These are phyloP conservation scores for Sporisorium iseilematis-ciliati DNA, from an alignment of 1,284 basidiomycete genomes.

Conservation along the genomic window DNA sequence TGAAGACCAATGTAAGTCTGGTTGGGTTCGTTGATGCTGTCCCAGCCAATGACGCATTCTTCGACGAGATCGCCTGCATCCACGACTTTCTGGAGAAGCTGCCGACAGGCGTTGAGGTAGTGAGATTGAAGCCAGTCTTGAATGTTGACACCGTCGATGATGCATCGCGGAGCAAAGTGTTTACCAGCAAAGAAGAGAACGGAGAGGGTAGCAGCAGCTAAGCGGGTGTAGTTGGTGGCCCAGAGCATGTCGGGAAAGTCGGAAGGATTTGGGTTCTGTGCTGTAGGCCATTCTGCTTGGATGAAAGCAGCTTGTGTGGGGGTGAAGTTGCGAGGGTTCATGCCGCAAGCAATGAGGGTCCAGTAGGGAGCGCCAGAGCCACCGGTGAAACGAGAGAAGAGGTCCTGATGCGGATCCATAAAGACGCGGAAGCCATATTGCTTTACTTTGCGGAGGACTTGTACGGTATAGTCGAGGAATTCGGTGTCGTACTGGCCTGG, in stretches of 20 bases:
- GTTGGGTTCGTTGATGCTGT: constrained; percentile 93
- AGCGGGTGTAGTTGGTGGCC: constrained; percentile 93
- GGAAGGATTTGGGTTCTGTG: constrained; percentile 77
- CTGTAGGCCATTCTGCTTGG: constrained; percentile 85
- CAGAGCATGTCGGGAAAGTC: constrained; percentile 91
- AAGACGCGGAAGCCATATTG: constrained; percentile 92
- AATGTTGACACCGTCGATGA: constrained; percentile 91
- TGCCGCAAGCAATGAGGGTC: constrained; percentile 91
- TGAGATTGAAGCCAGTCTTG: constrained; percentile 92
- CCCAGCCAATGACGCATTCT: constrained; percentile 93
- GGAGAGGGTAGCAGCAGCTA: constrained; percentile 88
- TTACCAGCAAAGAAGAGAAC: constrained; percentile 94
- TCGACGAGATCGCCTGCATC: constrained; percentile 83
- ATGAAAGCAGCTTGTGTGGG: constrained; percentile 86
- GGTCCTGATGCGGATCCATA: constrained; percentile 97
- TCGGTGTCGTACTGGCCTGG: constrained; percentile 93
- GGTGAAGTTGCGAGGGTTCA: constrained; percentile 86
- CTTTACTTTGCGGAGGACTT: constrained; percentile 88
- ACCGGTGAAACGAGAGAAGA: constrained; percentile 95
- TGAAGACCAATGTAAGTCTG: constrained; percentile 85
- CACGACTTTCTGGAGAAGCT: constrained; percentile 80
- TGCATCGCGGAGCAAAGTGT: constrained; percentile 88
- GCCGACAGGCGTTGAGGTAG: constrained; percentile 81
- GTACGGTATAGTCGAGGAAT: constrained; percentile 91
- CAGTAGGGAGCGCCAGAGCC: constrained; percentile 96